phyloP scores from a whole-genome alignment of 2,329 filamentous ascomycete species.

The Pezicula rhizophila region DNA sequence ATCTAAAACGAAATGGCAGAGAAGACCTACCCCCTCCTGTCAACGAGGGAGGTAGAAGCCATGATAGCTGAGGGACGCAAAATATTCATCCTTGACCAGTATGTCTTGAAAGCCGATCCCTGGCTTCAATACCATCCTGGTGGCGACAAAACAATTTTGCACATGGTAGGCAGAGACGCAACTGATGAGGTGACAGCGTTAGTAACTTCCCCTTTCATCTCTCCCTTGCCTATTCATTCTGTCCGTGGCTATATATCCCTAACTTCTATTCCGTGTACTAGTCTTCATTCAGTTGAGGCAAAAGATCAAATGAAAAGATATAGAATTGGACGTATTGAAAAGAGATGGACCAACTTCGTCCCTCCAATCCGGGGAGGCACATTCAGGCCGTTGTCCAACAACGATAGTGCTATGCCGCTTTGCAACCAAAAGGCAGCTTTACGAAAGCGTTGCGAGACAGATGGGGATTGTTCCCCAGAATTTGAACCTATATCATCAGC shows the following conservation, averaged over 20 bases:
- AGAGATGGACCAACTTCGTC: constrained; percentile 75
- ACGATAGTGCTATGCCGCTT: background rate
- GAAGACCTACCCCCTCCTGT: too few relatives aligned
- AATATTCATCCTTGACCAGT: constrained; percentile 71
- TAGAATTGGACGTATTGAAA: constrained; percentile 72
- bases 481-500: constrained; percentile 12
- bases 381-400: background rate
- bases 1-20: too few relatives aligned
- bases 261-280: constrained; percentile 28
- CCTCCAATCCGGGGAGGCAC: constrained; percentile 81
- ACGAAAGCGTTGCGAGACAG: background rate
- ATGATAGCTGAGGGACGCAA: constrained; percentile 73
- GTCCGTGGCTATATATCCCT: background rate
- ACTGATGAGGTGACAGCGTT: constrained; percentile 89
- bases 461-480: background rate
- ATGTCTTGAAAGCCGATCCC: constrained; percentile 76
- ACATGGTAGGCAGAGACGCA: constrained; percentile 87
- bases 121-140: constrained; percentile 87
- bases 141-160: constrained; percentile 78
- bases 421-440: background rate
- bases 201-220: constrained; percentile 27
- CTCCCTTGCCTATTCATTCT: constrained; percentile 2
- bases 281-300: constrained; percentile 74
- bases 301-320: constrained; percentile 40
- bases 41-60: constrained; percentile 59